Conservation (phyloP, 495 filamentous ascomycete genomes). For the Aspergillus coremiiformis region DNA sequence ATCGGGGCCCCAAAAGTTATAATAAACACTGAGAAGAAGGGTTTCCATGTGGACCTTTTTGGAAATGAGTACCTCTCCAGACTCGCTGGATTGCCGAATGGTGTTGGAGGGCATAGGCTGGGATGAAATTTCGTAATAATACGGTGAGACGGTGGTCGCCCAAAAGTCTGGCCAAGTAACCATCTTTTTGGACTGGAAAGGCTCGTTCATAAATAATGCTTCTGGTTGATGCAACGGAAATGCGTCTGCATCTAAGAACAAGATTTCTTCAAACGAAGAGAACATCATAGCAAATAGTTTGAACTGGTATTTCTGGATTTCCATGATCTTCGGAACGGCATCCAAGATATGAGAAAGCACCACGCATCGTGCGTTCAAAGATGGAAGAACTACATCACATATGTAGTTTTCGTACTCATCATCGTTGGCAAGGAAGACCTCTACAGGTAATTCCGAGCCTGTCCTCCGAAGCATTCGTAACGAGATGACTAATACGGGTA, state of each 20-base stretch:
- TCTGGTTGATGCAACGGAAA: conserved; percentile 44
- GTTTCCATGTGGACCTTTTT: conserved; percentile 40
- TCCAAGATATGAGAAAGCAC: conserved; percentile 31
- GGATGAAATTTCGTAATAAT: conserved; percentile 44
- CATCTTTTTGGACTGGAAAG: conserved; percentile 39
- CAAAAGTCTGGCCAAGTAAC: conserved; percentile 53
- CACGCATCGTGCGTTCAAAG: conserved; percentile 43
- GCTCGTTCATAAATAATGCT: conserved; percentile 34
- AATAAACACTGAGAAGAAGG: conserved; percentile 49
- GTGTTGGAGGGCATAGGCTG: conserved; percentile 21
- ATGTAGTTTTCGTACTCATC: conserved; percentile 41
- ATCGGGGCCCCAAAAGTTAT: conserved; percentile 49
- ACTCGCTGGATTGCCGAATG: conserved; percentile 38
- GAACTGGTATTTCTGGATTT: conserved; percentile 43
- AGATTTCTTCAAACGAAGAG: conserved; percentile 46
- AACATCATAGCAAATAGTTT: conserved; percentile 49
- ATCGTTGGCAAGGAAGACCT: conserved; percentile 44
- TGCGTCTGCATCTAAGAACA: conserved; percentile 49
- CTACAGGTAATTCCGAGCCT: conserved; percentile 46
- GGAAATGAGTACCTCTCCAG: conserved; percentile 47
- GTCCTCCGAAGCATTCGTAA: conserved; percentile 46
- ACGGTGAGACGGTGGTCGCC: conserved; percentile 38
- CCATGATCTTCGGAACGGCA: conserved; percentile 15
- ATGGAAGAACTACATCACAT: conserved; percentile 41
- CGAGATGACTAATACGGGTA: conserved; percentile 40